phyloP scores from a whole-genome alignment of 2,329 filamentous ascomycete species.

The Colletotrichum karsti region DNA sequence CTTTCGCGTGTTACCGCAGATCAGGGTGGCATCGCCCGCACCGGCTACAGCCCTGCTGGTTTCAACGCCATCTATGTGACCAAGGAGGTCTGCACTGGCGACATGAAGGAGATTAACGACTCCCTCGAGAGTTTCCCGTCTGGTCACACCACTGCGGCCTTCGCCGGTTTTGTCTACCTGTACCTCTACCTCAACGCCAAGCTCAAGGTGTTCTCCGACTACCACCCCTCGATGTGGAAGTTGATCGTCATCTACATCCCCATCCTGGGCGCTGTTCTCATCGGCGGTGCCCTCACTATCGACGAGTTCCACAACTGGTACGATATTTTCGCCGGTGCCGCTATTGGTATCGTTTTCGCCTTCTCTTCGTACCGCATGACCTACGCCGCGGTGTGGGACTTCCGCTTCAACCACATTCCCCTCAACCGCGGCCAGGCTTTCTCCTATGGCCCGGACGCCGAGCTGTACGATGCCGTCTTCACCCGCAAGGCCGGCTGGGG shows the following conservation, averaged over 20 bases:
- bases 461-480: conserved; percentile 63
- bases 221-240: conserved; percentile 80
- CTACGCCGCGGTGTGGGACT: conserved; percentile 75
- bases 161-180: conserved; percentile 75
- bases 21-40: conserved; percentile 48
- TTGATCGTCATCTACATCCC: conserved; percentile 71
- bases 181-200: conserved; percentile 82
- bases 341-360: conserved; percentile 72
- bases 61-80: conserved; percentile 73
- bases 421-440: conserved; percentile 67
- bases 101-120: conserved; percentile 72
- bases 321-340: conserved; percentile 72
- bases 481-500: conserved; percentile 71
- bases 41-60: conserved; percentile 58
- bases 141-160: conserved; percentile 78
- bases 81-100: conserved; percentile 74
- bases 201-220: conserved; percentile 78
- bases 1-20: conserved; percentile 50
- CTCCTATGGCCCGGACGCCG: conserved; percentile 52
- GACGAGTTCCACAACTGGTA: conserved; percentile 82
- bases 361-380: conserved; percentile 73
- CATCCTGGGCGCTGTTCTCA: conserved; percentile 72
- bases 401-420: conserved; percentile 71
- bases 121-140: conserved; percentile 76
- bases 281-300: conserved; percentile 75